Conservation (phyloP, 108 stramenopile species). For the Seminavis robusta region DNA sequence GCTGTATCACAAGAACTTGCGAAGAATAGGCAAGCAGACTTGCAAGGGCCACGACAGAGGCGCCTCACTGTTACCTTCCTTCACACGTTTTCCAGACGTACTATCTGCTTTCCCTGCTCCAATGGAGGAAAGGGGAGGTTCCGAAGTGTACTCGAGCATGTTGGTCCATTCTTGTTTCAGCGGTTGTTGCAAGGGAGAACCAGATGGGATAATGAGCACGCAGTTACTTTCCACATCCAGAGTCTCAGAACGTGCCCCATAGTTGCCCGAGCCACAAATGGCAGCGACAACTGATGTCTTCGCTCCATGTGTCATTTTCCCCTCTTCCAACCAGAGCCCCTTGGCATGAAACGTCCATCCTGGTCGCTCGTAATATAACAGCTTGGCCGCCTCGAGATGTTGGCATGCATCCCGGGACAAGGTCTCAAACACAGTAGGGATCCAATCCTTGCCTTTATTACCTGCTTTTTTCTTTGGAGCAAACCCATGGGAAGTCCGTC, state of each 20-base stretch:
- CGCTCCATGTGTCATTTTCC: background rate
- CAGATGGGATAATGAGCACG: slow-evolving; percentile 54
- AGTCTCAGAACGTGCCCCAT: slow-evolving; percentile 61
- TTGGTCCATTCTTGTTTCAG: too few relatives aligned
- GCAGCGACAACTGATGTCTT: slow-evolving; percentile 19
- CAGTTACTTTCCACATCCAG: slow-evolving; percentile 83
- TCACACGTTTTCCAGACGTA: too few relatives aligned
- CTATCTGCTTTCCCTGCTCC: too few relatives aligned
- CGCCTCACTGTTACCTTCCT: too few relatives aligned
- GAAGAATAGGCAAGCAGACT: too few relatives aligned
- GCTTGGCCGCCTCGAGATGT: slow-evolving; percentile 27
- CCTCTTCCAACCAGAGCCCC: slow-evolving; percentile 66
- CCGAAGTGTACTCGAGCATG: too few relatives aligned
- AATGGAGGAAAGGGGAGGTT: too few relatives aligned
- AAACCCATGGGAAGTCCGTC: slow-evolving; percentile 72
- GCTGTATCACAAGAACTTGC: too few relatives aligned
- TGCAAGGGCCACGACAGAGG: too few relatives aligned
- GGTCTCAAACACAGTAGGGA: slow-evolving; percentile 69
- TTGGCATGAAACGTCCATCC: slow-evolving; percentile 90
- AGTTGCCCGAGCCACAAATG: slow-evolving; percentile 79
- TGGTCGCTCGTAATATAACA: slow-evolving; percentile 62
- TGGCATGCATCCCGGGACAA: slow-evolving; percentile 36
- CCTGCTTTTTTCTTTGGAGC: slow-evolving; percentile 61
- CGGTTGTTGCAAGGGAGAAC: too few relatives aligned
- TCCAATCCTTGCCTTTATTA: slow-evolving; percentile 61